Conservation (phyloP, 805 yeast genomes). For the Yamadazyma sp. region DNA sequence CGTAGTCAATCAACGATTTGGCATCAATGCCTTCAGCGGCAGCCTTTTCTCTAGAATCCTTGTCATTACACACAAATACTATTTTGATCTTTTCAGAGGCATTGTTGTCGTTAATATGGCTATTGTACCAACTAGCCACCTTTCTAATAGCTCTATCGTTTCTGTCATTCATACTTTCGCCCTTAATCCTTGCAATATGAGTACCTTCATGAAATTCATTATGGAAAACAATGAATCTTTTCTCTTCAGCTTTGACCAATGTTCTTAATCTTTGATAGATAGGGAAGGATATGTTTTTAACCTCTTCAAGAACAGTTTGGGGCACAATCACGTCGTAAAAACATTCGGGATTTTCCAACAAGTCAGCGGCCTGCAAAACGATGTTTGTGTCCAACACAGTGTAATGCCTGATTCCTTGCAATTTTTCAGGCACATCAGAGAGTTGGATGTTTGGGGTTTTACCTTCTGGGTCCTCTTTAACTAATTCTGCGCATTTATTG, state of each 20-base stretch:
- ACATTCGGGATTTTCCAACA: conserved; percentile 72
- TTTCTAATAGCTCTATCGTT: conserved; percentile 88
- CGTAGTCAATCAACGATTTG: conserved; percentile 63
- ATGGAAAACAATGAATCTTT: conserved; percentile 87
- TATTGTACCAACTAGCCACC: conserved; percentile 67
- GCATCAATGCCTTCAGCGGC: conserved; percentile 52
- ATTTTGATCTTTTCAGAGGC: conserved; percentile 41
- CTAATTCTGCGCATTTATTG: conserved; percentile 52
- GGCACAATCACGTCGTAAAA: conserved; percentile 92
- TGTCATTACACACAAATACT: conserved; percentile 76
- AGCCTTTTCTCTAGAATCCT: conserved; percentile 61
- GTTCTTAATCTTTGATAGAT: conserved; percentile 82
- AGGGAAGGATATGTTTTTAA: conserved; percentile 81
- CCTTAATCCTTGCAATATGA: conserved; percentile 55
- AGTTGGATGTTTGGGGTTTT: conserved; percentile 65
- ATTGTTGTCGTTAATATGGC: conserved; percentile 51
- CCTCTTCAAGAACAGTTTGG: conserved; percentile 93
- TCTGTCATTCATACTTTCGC: conserved; percentile 82
- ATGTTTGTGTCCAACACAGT: conserved; percentile 86
- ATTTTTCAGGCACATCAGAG: conserved; percentile 55
- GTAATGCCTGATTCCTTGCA: conserved; percentile 67
- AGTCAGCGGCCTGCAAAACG: conserved; percentile 82
- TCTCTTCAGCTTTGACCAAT: conserved; percentile 69
- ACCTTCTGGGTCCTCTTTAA: conserved; percentile 66
- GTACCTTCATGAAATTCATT: conserved; percentile 84